A percentile compares a stretch with the other conserved stretches of the same genome.
phyloP scores from a whole-genome alignment of 495 filamentous ascomycete genomes.

The Choiromyces venosus region DNA sequence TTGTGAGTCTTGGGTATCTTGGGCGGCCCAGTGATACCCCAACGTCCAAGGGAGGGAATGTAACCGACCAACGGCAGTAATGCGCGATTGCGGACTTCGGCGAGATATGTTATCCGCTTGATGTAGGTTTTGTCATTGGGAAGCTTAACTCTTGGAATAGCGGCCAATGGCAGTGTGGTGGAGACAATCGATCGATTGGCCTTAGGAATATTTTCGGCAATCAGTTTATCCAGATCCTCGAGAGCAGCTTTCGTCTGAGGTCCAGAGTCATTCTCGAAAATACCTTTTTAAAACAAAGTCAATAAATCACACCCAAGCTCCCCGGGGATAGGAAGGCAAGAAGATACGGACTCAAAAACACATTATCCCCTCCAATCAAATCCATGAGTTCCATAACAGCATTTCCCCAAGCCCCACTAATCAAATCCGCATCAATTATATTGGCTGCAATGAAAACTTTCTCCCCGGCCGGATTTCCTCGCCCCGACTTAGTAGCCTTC shows the following conservation, averaged over 20 bases:
- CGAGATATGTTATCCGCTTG: constrained; percentile 71
- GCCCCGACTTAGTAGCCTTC: constrained; percentile 47
- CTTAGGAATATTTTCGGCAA: constrained; percentile 52
- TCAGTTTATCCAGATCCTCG: constrained; percentile 41
- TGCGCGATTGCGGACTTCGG: constrained; percentile 70
- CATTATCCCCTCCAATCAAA: constrained; percentile 52
- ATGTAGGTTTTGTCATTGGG: constrained; percentile 58
- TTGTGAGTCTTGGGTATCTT: background rate
- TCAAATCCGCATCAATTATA: constrained; percentile 61
- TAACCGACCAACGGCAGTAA: constrained; percentile 55
- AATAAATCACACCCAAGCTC: background rate
- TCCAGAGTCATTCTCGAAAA: constrained; percentile 70
- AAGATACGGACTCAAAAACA: constrained; percentile 48
- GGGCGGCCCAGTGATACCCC: constrained; percentile 18
- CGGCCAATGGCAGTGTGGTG: constrained; percentile 40
- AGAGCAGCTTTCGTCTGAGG: constrained; percentile 45
- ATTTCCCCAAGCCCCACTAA: constrained; percentile 61
- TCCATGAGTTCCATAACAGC: constrained; percentile 60
- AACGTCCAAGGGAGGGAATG: constrained; percentile 29
- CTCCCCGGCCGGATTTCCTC: constrained; percentile 59
- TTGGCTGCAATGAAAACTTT: constrained; percentile 72
- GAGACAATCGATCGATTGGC: constrained; percentile 47
- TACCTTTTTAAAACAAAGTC: constrained; percentile 19
- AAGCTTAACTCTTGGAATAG: constrained; percentile 54
- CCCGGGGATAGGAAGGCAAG: background rate